Conservation (phyloP, 2,329 filamentous ascomycete genomes). For the Colletotrichum chrysophilum region DNA sequence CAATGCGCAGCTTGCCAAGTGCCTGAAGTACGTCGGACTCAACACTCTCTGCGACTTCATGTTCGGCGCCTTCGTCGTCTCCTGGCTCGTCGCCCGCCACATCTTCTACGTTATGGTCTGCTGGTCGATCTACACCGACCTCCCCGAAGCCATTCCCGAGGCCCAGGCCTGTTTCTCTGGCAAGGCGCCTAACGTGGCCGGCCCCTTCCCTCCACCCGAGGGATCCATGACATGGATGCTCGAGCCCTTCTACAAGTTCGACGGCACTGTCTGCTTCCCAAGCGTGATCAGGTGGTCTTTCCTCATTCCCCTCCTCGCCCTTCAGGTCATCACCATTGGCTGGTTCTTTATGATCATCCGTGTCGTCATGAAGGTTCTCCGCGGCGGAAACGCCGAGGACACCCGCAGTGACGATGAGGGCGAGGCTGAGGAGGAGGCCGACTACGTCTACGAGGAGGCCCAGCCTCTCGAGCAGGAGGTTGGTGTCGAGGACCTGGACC, state of each 20-base stretch:
- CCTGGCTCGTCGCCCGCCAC: conserved; percentile 86
- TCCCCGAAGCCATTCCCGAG: conserved; percentile 61
- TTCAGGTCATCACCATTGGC: conserved; percentile 80
- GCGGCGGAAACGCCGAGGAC: conserved; percentile 81
- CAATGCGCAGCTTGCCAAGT: conserved; percentile 77
- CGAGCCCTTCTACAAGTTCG: conserved; percentile 74
- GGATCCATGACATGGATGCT: conserved; percentile 66
- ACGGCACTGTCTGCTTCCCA: conserved; percentile 82
- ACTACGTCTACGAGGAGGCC: conserved; percentile 61
- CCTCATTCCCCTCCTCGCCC: conserved; percentile 73
- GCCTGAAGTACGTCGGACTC: conserved; percentile 87
- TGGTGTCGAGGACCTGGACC: conserved; percentile 72
- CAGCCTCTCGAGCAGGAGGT: conserved; percentile 75
- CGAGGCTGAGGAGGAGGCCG: conserved; percentile 69
- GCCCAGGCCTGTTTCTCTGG: conserved; percentile 73
- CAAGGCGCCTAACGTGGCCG: conserved; percentile 56
- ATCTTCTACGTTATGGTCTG: conserved; percentile 79
- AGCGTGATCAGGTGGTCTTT: conserved; percentile 77
- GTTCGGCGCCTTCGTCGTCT: conserved; percentile 85
- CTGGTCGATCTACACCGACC: conserved; percentile 79
- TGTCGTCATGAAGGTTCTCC: conserved; percentile 81
- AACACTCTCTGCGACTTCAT: conserved; percentile 78
- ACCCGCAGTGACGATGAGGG: conserved; percentile 85
- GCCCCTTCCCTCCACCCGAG: conserved; percentile 56
- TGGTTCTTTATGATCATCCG: conserved; percentile 92